Conservation (phyloP, 495 filamentous ascomycete genomes). For the Monascus purpureus region DNA sequence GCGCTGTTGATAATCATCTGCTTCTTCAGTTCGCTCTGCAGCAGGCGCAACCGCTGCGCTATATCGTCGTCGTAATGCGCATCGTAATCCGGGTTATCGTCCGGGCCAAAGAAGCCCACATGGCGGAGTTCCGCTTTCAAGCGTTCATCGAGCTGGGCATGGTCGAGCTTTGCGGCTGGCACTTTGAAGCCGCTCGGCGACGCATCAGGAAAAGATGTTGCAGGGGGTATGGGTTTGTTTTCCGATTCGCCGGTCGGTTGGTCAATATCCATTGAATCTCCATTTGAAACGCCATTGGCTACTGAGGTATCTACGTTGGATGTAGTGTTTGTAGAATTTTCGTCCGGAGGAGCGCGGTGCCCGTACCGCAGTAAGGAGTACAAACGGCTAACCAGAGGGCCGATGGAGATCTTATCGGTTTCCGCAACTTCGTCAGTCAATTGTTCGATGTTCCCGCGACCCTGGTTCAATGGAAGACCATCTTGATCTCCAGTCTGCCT, state of each 20-base stretch:
- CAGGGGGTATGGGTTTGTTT: constrained; percentile 43
- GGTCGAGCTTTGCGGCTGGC: constrained; percentile 55
- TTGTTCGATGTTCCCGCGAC: constrained; percentile 69
- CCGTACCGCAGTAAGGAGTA: constrained; percentile 74
- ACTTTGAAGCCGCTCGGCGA: constrained; percentile 43
- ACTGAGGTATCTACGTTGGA: constrained; percentile 37
- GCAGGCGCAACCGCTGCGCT: constrained; percentile 68
- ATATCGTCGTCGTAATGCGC: constrained; percentile 90
- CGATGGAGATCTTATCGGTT: constrained; percentile 81
- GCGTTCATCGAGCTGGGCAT: constrained; percentile 74
- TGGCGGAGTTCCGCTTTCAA: constrained; percentile 85
- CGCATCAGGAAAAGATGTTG: constrained; percentile 65
- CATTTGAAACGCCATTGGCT: constrained; percentile 31
- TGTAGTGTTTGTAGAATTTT: constrained; percentile 43
- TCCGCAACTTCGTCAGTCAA: constrained; percentile 75
- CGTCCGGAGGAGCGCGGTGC: constrained; percentile 46
- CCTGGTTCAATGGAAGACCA: constrained; percentile 61
- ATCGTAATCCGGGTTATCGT: constrained; percentile 63
- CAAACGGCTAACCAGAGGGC: constrained; percentile 72
- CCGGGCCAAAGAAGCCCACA: constrained; percentile 71
- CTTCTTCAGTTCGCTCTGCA: constrained; percentile 70
- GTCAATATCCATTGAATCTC: constrained; percentile 40
- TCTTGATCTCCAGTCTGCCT: constrained; percentile 40
- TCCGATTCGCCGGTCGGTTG: constrained; percentile 26
- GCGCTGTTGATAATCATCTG: constrained; percentile 78